Evolutionary conservation across 352 stramenopile species (phyloP).

Genomic region (Phytopythium sindhum): DNA sequence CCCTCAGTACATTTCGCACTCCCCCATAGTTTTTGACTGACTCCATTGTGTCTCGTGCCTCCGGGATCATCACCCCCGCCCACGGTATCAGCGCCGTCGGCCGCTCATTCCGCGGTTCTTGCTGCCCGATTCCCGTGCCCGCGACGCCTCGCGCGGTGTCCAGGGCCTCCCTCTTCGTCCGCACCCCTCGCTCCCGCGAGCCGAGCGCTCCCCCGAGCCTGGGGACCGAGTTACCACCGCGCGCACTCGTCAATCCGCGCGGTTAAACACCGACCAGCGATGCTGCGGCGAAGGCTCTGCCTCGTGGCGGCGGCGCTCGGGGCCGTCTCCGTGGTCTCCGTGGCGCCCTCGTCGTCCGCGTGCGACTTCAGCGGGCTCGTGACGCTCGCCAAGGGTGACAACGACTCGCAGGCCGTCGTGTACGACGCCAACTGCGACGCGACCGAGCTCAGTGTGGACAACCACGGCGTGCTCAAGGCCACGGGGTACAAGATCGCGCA

Average conservation of each 20-base stretch:
- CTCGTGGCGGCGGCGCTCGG: constrained; percentile 3
- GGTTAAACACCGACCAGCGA: neutral
- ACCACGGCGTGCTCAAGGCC: constrained; percentile 29
- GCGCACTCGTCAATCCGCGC: neutral
- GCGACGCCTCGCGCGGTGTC: neutral
- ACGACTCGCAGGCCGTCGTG: constrained; percentile 30
- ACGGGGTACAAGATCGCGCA: constrained; percentile 39
- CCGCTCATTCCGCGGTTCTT: neutral
- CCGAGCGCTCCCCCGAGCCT: neutral
- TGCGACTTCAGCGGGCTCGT: constrained; percentile 37
- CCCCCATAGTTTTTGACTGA: neutral
- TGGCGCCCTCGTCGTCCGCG: constrained; percentile 8
- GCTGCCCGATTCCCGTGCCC: neutral
- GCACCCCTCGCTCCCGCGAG: neutral
- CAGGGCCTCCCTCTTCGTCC: neutral
- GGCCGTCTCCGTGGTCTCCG: constrained; percentile 5
- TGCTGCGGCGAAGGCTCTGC: neutral
- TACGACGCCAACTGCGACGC: constrained; percentile 29
- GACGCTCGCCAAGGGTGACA: constrained; percentile 32
- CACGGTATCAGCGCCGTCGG: neutral
- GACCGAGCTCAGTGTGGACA: constrained; percentile 27
- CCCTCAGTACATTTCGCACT: neutral
- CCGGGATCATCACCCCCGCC: neutral
- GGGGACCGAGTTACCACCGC: neutral
- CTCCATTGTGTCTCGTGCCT: neutral